Base-by-base conservation (phyloP, 2,329 filamentous ascomycete genomes). In the Colletotrichum sidae region DNA sequence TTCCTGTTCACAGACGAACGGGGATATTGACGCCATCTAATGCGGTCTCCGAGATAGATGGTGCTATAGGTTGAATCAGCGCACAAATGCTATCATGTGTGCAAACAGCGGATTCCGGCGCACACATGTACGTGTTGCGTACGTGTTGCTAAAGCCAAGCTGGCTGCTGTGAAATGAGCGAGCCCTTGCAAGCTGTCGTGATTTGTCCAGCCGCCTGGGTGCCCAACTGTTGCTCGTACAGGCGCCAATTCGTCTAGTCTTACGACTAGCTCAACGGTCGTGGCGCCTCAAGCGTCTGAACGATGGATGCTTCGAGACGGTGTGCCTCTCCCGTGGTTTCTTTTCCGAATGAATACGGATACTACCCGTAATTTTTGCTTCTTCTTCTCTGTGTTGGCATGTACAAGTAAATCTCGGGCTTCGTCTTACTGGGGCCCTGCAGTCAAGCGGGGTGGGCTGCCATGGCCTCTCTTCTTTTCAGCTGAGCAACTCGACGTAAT, bases 401-500 rank as follows among this genome's bases (percentile, higher is more conserved):
- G 12, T 17, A 54, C 9, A 17, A 9, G 12, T 17, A 54, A n/a
- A 17, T 39, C 17, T 15, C 13, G 15, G 38, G 41, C 37, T 51
- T 37, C 25, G 10, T 25, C 25, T 5, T 25, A 25, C 25, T 5
- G 17, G 39, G 49, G 35, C 47, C 50, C 49, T 63, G 53, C 42
- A 49, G 12, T 44, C 11, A 11, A 49, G 49, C 15, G 41, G 54
- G 42, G 4, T 25, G 59, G 60, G 38, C 11, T 35, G 17, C 38
- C 44, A n/a, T 34, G 13, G 39, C 65, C 41, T 47, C 53, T 44
- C 59, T 45, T 25, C 41, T 54, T 47, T 37, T 42, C 54, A 65
- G 54, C 60, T 54, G 52, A 15, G 38, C 33, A 44, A 49, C 45
- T 38, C 50, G 42, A 67, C 49, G 49, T 50, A 65, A 46, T 50